Base-by-base conservation (phyloP, 1,139 yeast species). In the Diutina mesorugosa region DNA sequence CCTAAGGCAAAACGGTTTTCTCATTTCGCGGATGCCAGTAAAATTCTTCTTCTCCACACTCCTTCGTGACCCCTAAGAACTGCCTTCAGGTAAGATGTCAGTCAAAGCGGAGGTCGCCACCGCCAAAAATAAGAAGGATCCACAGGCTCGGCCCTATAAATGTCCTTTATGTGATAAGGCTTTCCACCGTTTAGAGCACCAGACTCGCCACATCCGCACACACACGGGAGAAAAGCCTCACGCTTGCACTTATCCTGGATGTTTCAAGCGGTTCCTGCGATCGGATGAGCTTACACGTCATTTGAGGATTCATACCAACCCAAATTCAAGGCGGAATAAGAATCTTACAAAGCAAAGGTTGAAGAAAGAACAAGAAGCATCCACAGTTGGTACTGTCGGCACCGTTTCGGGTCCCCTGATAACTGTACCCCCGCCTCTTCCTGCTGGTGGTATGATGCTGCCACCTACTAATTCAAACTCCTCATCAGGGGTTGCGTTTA, bases 151-250 rank as follows among this genome's bases (percentile, higher is more conserved):
- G 58, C 87, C 87, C 4, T 82, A 80, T 66, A 75, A 77, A 57
- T 83, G 87, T 66, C 78, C 82, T 52, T 69, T 83, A 64, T 83
- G 89, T 72, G 72, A 74, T 63, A 77, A 84, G 68, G 82, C 86
- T 55, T 78, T 85, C 65, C 86, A 82, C 64, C 71, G 87, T 60
- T 66, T 82, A 56, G 87, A 83, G 65, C 87, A 85, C 66, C 85
- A 84, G 65, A 81, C 89, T 8, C 77, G 90, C 62, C 91, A 85
- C 64, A 84, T 83, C 64, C 71, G 87, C 59, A 83, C 85, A 47
- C 87, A 83, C 64, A 83, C 88, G 1, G 88, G 88, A 30, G 87
- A 84, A 65, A 83, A 87, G 62, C 93, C 93, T 12, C 89, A 85
- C 66, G 81, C 78, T 30, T 87, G 95, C 68, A 79, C 82, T 38